A percentile compares a stretch with the other conserved stretches of the same genome.
Conservation (phyloP, 768 basidiomycete species). For the Auriscalpium orientale region DNA sequence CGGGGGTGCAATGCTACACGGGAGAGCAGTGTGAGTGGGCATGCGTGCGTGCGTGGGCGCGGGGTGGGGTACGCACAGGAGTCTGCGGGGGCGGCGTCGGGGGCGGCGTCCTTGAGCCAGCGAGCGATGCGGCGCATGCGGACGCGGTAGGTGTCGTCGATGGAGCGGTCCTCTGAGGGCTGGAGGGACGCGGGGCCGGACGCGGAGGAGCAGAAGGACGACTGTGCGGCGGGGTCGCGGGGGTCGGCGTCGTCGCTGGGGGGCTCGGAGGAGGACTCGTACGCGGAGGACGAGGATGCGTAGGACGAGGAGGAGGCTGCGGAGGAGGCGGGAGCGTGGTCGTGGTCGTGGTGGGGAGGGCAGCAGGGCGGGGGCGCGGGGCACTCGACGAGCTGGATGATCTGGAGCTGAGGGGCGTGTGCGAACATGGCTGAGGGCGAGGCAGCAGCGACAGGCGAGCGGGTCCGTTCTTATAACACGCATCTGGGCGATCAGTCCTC, state of each 20-base stretch:
- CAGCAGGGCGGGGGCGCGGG: conserved; percentile 15
- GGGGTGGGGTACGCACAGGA: conserved; percentile 4
- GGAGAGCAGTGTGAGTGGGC: not conserved
- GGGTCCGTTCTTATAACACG: not conserved
- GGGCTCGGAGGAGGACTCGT: conserved; percentile 24
- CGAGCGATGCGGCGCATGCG: conserved; percentile 62
- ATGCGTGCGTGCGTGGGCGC: no score
- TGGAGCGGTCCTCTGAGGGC: conserved; percentile 15
- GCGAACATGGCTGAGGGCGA: conserved; percentile 16
- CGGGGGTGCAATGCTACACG: no score
- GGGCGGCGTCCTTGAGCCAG: conserved; percentile 52
- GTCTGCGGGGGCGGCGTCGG: conserved; percentile 28
- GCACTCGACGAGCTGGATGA: conserved; percentile 17
- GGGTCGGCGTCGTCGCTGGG: conserved; percentile 25
- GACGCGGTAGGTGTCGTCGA: conserved; percentile 43
- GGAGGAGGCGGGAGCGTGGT: conserved; percentile 12
- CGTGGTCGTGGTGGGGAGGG: no score
- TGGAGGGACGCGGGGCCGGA: conserved; percentile 14
- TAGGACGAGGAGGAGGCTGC: conserved; percentile 23
- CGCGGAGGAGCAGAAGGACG: conserved; percentile 71
- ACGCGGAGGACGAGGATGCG: conserved; percentile 25
- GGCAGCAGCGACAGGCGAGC: conserved; percentile 1
- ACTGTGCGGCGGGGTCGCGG: conserved; percentile 36
- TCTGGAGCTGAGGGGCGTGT: conserved; percentile 13
- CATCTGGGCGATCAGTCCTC: conserved; percentile 1